Conservation (phyloP, 176 grass and related monocot species). For the Triticum dicoccoides region DNA sequence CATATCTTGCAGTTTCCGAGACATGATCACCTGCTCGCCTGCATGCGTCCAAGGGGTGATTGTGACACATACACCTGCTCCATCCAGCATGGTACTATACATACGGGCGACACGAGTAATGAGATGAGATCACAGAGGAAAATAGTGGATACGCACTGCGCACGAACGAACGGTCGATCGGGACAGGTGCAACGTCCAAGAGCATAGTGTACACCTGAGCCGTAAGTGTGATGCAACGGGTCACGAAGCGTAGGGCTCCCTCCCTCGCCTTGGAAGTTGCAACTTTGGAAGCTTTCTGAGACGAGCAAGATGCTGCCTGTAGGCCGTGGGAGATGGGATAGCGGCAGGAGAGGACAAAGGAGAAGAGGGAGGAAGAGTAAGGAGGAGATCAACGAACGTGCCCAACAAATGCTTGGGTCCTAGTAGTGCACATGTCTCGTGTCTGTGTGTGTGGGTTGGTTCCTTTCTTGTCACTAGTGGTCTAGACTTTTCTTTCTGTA, state of each 20-base stretch:
- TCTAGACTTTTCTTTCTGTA: neutral
- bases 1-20: neutral
- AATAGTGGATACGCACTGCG: neutral
- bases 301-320: neutral
- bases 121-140: neutral
- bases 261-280: neutral
- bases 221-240: neutral
- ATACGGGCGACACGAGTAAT: neutral
- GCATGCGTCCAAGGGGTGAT: conserved; percentile 27
- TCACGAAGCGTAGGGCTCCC: neutral
- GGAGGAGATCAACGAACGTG: conserved; percentile 18
- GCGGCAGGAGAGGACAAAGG: conserved; percentile 29
- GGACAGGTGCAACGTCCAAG: neutral
- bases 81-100: neutral
- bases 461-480: conserved; percentile 5
- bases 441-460: neutral
- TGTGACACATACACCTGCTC: neutral
- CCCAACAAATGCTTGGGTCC: neutral
- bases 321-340: neutral
- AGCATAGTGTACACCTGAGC: neutral
- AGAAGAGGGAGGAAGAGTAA: neutral
- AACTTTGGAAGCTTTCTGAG: neutral
- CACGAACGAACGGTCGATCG: neutral
- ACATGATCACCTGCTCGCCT: conserved; percentile 24
- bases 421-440: neutral